Evolutionary conservation across 2,329 filamentous ascomycete genomes (phyloP), one percentile per base, ranked within the genome.

Genomic region (Stachybotrys chartarum): DNA sequence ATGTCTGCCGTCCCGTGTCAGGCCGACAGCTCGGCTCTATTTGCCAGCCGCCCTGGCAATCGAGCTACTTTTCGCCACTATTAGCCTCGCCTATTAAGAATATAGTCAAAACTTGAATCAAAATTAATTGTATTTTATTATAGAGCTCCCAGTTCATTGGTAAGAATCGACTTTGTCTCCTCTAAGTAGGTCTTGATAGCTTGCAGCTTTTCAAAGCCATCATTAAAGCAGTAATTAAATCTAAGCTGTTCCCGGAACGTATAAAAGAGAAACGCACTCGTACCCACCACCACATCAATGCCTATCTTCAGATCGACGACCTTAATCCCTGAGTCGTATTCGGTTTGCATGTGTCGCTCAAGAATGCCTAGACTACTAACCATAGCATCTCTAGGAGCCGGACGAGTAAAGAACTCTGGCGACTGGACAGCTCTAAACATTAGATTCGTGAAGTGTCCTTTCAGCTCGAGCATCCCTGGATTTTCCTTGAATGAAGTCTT

Each of bases 241-340:
- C 61, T 59, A 42, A 68, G 54, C 46, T 60, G 57, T 35, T 60
- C 62, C 7, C 57, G 56, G 52, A 64, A 63, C 1, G 62, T 66
- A 46, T 64, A 66, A 4, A 63, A 51, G 51, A 65, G 60, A 56
- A 64, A 60, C 58, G 64, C 61, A 30, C 59, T 64, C 59, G 63
- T 63, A 44, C 64, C 64, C 46, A 63, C 52, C 1, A 65, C 59
- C 11, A 66, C 57, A 45, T 66, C 64, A 3, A 63, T 58, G 5
- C 62, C 60, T 2, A 66, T 51, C 24, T 59, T 60, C 32, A 66
- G 57, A 24, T 59, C 55, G 3, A 53, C 18, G 1, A 60, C 59
- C 32, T 51, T 58, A 17, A 56, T 51, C 0, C 31, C 45, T n/a
- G n/a, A n/a, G 6, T 48, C 54, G 3, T 59, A 58, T 6, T 57